Base-by-base conservation (phyloP, 176 grass and related monocot species). In the Rhynchospora tenuis region DNA sequence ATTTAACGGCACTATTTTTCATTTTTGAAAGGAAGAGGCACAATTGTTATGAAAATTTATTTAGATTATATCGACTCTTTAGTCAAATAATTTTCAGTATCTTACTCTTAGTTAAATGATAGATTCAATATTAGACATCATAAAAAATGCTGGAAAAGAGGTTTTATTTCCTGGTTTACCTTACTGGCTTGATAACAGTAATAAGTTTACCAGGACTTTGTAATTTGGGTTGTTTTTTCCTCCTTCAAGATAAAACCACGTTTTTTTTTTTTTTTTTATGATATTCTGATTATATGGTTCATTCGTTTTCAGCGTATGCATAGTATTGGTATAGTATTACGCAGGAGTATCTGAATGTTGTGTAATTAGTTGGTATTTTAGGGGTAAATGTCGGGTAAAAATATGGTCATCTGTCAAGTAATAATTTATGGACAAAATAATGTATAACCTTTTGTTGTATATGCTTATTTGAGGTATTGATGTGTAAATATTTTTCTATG, bases 401-500 rank as follows among this genome's bases (percentile, higher is more conserved):
- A 16, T 72, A 15, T 54, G 79, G 59, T 28, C 9, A 48, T 85
- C 82, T 80, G 17, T 29, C 7, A 59, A 22, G 22, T 24, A 33
- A 80, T 17, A 17, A 46, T 47, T 60, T 38, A 1, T 19, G 22
- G 72, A 81, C 52, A 29, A 65, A 10, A 65, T 14, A 31, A 67
- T 17, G 27, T 13, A 42, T 38, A 6, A 56, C 54, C 54, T 56
- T 13, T 56, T 56, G 13, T 16, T 56, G 15, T 16, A 56, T 57
- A 4, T 57, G 55, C 14, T 19, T 17, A 56, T 2, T 38, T 54
- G 4, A 51, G 33, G 16, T 81, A 81, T 33, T 78, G 62, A 76
- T 24, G 27, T 86, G 16, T 33, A 83, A 42, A 84, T 52, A 44
- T 56, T 16, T 59, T 56, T 81, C 8, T 85, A 63, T n/a, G 16